These are phyloP conservation scores for Litsea cubeba DNA, from an alignment of 164 flowering plant species.

Conservation along the genomic window DNA sequence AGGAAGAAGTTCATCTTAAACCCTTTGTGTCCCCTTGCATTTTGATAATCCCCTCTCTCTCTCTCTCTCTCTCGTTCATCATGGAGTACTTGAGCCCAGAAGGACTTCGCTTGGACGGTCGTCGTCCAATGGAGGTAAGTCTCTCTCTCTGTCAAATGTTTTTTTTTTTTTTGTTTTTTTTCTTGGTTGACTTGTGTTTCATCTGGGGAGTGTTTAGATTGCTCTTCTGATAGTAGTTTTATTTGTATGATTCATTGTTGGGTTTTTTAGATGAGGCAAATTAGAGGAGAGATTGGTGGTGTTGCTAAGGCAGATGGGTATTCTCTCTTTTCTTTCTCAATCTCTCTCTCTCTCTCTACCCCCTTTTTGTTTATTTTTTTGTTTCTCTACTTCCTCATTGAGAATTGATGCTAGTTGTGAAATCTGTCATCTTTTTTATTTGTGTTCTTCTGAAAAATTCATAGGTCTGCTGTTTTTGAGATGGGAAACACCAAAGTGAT, in stretches of 20 bases:
- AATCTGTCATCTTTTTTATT: not conserved
- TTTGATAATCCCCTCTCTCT: not conserved
- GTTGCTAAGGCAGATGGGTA: constrained; percentile 95
- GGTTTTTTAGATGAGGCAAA: constrained; percentile 71
- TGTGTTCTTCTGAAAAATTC: constrained; percentile 1
- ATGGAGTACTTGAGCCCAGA: constrained; percentile 92
- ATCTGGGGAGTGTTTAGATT: not conserved
- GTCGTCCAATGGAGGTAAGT: constrained; percentile 84
- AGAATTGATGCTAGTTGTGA: not conserved
- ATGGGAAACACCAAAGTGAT: constrained; percentile 98
- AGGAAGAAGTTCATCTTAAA: too few species aligned
- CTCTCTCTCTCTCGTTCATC: constrained; percentile 2
- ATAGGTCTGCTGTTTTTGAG: constrained; percentile 89
- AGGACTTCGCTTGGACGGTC: constrained; percentile 92
- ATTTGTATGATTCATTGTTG: not conserved
- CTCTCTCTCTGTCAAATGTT: not conserved
- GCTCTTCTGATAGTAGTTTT: not conserved
- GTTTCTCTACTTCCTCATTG: not conserved
- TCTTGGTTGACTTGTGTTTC: constrained; percentile 9
- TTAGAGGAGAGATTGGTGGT: constrained; percentile 71
- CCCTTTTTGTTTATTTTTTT: not conserved
- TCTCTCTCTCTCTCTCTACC: not conserved
- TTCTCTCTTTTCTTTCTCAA: not conserved
- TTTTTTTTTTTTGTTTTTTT: constrained; percentile 2
- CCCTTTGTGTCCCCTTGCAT: too few species aligned